Conservation (phyloP, 2,329 filamentous ascomycete species). For the Paecilomyces variotii region DNA sequence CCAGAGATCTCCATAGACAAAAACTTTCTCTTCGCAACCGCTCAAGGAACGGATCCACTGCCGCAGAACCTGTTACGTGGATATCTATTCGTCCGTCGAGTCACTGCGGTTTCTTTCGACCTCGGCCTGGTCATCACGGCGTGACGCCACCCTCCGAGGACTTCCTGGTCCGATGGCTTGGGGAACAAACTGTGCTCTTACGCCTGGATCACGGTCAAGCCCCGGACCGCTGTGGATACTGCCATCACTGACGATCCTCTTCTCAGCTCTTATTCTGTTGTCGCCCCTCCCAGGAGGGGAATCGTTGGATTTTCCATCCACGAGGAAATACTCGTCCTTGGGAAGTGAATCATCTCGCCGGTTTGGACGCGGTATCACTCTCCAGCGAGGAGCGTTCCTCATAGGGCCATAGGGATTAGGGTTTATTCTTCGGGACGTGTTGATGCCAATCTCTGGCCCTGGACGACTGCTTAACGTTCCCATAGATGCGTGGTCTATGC, state of each 20-base stretch:
- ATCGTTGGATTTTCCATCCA: constrained; percentile 19
- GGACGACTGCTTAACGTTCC: neutral
- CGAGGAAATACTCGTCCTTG: constrained; percentile 20
- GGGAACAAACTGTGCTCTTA: constrained; percentile 10
- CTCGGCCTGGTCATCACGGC: neutral
- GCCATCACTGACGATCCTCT: constrained; percentile 10
- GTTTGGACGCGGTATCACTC: constrained; percentile 5
- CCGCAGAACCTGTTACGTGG: constrained; percentile 12
- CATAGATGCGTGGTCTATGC: neutral
- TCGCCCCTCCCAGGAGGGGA: constrained; percentile 16
- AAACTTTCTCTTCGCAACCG: neutral
- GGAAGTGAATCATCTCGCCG: neutral
- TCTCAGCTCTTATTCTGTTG: constrained; percentile 14
- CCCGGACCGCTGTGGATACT: constrained; percentile 13
- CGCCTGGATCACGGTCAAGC: constrained; percentile 11
- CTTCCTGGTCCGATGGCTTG: constrained; percentile 13
- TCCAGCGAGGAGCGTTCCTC: neutral
- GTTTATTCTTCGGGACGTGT: neutral
- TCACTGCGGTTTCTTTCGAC: constrained; percentile 12
- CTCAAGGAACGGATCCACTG: constrained; percentile 11
- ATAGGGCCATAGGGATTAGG: neutral
- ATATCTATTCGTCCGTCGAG: constrained; percentile 14
- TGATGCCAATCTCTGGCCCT: neutral
- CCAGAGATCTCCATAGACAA: neutral
- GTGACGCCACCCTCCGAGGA: neutral